phyloP scores from a whole-genome alignment of 331 rosid genomes.

The Malus hybrid region DNA sequence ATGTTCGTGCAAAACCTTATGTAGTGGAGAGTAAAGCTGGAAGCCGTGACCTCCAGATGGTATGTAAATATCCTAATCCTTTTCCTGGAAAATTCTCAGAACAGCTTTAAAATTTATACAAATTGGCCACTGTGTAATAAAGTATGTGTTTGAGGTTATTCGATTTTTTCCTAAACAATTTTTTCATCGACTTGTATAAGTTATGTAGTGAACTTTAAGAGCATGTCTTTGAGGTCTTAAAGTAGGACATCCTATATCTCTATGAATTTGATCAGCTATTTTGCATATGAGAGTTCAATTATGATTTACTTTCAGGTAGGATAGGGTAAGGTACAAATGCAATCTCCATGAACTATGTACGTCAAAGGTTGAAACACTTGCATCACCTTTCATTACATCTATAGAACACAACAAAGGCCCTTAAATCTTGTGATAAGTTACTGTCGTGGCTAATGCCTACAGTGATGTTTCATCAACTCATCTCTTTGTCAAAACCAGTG shows the following conservation, averaged over 20 bases:
- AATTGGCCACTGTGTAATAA: background rate
- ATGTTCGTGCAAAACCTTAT: slow-evolving; percentile 83
- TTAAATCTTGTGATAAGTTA: background rate
- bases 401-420: background rate
- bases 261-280: background rate
- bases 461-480: background rate
- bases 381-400: background rate
- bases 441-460: background rate
- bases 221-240: background rate
- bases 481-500: background rate
- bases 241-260: background rate
- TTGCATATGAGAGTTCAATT: background rate
- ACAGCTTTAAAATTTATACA: background rate
- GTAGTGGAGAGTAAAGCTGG: slow-evolving; percentile 71
- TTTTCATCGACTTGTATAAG: background rate
- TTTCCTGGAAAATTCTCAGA: background rate
- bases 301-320: background rate
- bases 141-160: background rate
- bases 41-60: slow-evolving; percentile 92
- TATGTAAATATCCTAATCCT: slow-evolving; percentile 9
- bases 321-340: background rate
- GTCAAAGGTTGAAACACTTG: background rate
- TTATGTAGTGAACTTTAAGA: background rate
- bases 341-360: background rate
- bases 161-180: background rate